Conservation (phyloP, 2,329 filamentous ascomycete genomes). For the Aureobasidium uvarum region DNA sequence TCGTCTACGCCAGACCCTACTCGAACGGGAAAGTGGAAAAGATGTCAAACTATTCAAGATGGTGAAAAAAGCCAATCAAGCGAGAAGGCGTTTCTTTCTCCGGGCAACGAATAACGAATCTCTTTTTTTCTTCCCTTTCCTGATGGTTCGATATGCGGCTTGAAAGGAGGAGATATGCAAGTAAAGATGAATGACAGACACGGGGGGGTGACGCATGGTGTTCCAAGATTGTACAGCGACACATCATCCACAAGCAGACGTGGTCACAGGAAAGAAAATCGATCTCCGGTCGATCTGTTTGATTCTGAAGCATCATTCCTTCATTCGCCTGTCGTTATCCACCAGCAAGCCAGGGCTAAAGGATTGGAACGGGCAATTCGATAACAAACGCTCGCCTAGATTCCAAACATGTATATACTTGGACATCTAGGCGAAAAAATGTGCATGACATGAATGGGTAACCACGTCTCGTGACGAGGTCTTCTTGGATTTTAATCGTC, state of each 20-base stretch:
- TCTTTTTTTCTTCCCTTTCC: background rate
- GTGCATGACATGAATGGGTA: no score
- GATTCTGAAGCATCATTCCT: background rate
- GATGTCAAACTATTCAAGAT: background rate
- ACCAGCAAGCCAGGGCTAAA: background rate
- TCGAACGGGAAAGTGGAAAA: background rate
- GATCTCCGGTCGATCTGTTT: background rate
- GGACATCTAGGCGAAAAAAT: no score
- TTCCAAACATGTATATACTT: no score
- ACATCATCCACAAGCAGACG: constrained; percentile 5
- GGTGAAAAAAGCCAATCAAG: constrained; percentile 5
- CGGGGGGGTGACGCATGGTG: background rate
- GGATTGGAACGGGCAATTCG: background rate
- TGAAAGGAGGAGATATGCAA: background rate
- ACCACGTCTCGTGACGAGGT: no score
- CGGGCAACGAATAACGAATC: background rate
- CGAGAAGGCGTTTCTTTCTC: constrained; percentile 12
- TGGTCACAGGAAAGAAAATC: constrained; percentile 3
- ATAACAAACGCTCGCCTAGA: background rate
- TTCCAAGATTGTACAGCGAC: constrained; percentile 7
- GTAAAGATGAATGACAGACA: background rate
- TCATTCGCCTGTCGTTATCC: background rate
- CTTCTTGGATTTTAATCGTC: no score
- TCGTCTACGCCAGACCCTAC: background rate
- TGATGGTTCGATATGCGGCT: background rate